phyloP scores from a whole-genome alignment of 2,329 filamentous ascomycete genomes.

The Corinectria fuckeliana region DNA sequence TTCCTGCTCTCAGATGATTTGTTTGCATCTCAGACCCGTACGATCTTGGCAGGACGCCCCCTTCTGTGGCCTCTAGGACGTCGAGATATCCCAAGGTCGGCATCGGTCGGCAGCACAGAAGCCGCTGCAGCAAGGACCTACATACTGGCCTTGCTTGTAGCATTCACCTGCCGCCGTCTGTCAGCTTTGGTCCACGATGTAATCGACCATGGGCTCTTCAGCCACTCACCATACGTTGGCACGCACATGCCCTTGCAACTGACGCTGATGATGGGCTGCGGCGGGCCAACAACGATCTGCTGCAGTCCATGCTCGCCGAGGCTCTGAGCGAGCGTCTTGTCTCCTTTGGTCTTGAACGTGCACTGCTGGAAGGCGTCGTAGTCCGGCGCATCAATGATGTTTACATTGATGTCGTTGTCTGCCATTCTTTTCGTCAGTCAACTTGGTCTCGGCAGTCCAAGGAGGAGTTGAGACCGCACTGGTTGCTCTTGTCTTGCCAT shows the following conservation, averaged over 20 bases:
- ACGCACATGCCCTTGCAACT: constrained; percentile 52
- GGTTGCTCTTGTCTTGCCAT: constrained; percentile 47
- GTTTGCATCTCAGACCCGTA: neutral
- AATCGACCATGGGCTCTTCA: neutral
- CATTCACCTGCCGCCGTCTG: constrained; percentile 38
- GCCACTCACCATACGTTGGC: constrained; percentile 44
- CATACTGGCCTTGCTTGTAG: constrained; percentile 44
- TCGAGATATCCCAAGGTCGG: constrained; percentile 43
- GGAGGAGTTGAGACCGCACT: constrained; percentile 37
- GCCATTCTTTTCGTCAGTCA: neutral
- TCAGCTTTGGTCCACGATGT: neutral
- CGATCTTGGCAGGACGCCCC: neutral
- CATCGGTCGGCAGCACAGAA: constrained; percentile 51
- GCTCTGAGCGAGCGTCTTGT: constrained; percentile 40
- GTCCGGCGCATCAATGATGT: constrained; percentile 50
- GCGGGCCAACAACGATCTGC: constrained; percentile 53
- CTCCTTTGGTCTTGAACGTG: constrained; percentile 48
- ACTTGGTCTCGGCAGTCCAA: neutral
- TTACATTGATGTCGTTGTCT: constrained; percentile 50
- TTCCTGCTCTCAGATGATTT: neutral
- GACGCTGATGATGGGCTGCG: constrained; percentile 51
- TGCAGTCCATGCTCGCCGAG: constrained; percentile 41
- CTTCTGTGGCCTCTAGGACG: neutral
- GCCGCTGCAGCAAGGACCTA: constrained; percentile 52
- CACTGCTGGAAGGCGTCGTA: constrained; percentile 52